Evolutionary conservation across 306 rosid species (phyloP).

Genomic region (Gillenia trifoliata): DNA sequence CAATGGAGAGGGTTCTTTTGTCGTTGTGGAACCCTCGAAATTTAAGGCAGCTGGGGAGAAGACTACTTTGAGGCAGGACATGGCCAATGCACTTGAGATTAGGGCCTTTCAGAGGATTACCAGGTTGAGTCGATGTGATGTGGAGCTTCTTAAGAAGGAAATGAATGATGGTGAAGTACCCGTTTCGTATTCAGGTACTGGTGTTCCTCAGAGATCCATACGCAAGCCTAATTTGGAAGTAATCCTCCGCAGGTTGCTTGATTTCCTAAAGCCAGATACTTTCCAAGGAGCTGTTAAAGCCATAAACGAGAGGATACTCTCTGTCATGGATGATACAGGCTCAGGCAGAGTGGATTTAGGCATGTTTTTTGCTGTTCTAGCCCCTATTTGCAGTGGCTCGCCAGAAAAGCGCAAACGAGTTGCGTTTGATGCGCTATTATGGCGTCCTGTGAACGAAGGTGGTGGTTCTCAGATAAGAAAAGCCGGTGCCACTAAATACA

Average conservation of each 20-base stretch:
- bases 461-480: conserved; percentile 61
- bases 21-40: conserved; percentile 54
- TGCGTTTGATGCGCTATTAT: conserved; percentile 85
- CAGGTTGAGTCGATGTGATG: conserved; percentile 82
- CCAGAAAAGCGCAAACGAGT: conserved; percentile 79
- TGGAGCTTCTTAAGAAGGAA: conserved; percentile 82
- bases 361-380: conserved; percentile 79
- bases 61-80: conserved; percentile 65
- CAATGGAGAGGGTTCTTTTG: conserved; percentile 60
- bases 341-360: conserved; percentile 94
- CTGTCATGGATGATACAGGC: conserved; percentile 70
- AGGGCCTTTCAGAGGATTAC: conserved; percentile 86
- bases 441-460: conserved; percentile 92
- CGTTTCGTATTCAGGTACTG: conserved; percentile 79
- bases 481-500: conserved; percentile 58
- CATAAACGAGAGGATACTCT: conserved; percentile 85
- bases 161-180: conserved; percentile 80
- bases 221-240: conserved; percentile 91
- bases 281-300: conserved; percentile 96
- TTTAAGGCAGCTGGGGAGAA: conserved; percentile 72
- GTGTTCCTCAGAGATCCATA: conserved; percentile 80
- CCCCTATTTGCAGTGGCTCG: conserved; percentile 85
- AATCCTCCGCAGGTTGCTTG: conserved; percentile 72
- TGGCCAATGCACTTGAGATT: conserved; percentile 65
- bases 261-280: conserved; percentile 85